Evolutionary conservation across 805 yeast species (phyloP).

Genomic region (Pichia nanzhaoensis): DNA sequence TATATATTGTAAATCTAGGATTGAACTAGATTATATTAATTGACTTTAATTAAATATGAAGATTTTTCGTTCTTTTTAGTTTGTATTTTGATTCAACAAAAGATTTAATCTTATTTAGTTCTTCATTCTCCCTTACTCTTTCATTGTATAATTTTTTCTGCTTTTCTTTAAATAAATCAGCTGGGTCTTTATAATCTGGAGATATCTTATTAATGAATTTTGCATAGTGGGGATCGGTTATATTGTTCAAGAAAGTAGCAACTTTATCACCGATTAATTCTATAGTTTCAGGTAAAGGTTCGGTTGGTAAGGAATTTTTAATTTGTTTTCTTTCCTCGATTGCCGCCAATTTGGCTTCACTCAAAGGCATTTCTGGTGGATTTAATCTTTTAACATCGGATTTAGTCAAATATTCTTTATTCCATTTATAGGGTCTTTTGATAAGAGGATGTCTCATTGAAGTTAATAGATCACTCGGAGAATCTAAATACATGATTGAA

Average conservation of each 20-base stretch:
- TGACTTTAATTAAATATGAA: constrained; percentile 6
- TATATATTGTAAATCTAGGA: too few species aligned
- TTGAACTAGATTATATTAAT: background rate
- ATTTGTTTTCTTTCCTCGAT: constrained; percentile 45
- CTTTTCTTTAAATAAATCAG: constrained; percentile 15
- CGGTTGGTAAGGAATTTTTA: constrained; percentile 37
- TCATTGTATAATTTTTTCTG: constrained; percentile 18
- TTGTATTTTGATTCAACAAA: constrained; percentile 19
- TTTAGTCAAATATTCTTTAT: constrained; percentile 45
- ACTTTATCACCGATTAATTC: constrained; percentile 39
- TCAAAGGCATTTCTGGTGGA: constrained; percentile 74
- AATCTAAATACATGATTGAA: constrained; percentile 56
- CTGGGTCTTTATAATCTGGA: constrained; percentile 20
- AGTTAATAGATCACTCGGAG: constrained; percentile 57
- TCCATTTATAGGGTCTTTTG: constrained; percentile 49
- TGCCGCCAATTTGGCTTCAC: constrained; percentile 55
- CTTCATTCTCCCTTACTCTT: constrained; percentile 19
- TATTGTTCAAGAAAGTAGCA: constrained; percentile 30
- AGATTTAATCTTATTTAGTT: constrained; percentile 17
- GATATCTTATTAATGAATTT: constrained; percentile 24
- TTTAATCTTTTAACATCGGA: constrained; percentile 54
- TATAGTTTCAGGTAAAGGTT: constrained; percentile 37
- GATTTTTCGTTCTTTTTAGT: constrained; percentile 16
- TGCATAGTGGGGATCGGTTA: constrained; percentile 28
- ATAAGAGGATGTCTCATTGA: constrained; percentile 73